Evolutionary conservation across 306 rosid genomes (phyloP).

Genomic region (Carpinus fangiana): DNA sequence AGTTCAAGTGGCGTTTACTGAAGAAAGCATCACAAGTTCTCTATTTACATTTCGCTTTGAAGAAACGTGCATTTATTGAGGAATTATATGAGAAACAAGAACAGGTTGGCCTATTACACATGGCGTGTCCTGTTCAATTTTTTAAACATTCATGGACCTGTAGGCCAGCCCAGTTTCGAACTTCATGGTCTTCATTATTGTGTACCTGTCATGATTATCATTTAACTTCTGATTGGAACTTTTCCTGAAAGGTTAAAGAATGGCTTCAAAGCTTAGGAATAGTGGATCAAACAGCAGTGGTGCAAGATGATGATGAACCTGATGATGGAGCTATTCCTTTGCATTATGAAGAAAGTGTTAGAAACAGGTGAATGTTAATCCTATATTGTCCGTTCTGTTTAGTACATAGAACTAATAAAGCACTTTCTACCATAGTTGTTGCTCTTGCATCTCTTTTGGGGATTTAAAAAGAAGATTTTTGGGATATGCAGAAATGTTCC

Average conservation of each 20-base stretch:
- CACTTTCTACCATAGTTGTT: background rate
- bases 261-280: constrained; percentile 92
- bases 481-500: constrained; percentile 69
- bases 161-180: constrained; percentile 1
- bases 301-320: constrained; percentile 81
- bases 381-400: background rate
- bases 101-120: constrained; percentile 59
- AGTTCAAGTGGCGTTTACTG: constrained; percentile 81
- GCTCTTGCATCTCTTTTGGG: constrained; percentile 3
- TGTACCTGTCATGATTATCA: constrained; percentile 18
- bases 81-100: constrained; percentile 82
- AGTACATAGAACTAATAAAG: background rate
- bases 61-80: constrained; percentile 79
- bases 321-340: constrained; percentile 77
- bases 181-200: constrained; percentile 15
- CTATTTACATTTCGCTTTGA: constrained; percentile 79
- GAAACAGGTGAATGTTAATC: constrained; percentile 50
- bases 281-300: constrained; percentile 69
- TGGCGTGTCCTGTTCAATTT: constrained; percentile 6
- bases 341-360: constrained; percentile 60
- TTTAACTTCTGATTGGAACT: constrained; percentile 18
- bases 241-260: constrained; percentile 65
- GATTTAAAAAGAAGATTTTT: constrained; percentile 13
- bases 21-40: constrained; percentile 97
- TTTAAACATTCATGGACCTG: constrained; percentile 5